Evolutionary conservation across 1,284 basidiomycete genomes (phyloP).

Genomic region (Uromyces viciae-fabae): DNA sequence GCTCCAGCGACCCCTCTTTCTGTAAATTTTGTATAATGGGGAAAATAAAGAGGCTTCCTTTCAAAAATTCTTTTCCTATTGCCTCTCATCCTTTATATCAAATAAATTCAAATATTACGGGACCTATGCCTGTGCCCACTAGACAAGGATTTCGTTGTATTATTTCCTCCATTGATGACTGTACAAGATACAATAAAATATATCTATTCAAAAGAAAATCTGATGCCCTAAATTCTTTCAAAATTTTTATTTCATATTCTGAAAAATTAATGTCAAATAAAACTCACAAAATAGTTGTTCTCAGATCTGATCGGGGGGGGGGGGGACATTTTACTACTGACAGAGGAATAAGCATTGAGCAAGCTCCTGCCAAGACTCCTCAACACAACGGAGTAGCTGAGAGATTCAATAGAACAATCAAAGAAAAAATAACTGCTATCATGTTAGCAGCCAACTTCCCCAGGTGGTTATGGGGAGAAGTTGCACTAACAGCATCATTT

Average conservation of each 20-base stretch:
- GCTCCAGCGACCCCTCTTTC: not conserved
- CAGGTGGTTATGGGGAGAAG: not conserved
- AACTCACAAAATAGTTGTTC: not conserved
- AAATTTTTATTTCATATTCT: not conserved
- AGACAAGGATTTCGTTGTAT: not conserved
- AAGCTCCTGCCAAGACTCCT: not conserved
- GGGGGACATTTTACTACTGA: not conserved
- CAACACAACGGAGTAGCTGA: not conserved
- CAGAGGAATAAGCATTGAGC: not conserved
- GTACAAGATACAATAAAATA: not conserved
- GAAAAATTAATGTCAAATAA: not conserved
- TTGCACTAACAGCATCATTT: not conserved
- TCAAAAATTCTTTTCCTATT: not conserved
- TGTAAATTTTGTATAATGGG: not conserved
- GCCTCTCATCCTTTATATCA: not conserved
- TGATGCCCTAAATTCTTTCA: not conserved
- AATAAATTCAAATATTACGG: not conserved
- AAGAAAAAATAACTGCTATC: not conserved
- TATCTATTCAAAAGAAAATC: not conserved
- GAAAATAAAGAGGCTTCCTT: not conserved
- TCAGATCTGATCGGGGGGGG: not conserved
- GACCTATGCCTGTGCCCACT: not conserved
- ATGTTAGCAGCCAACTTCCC: not conserved
- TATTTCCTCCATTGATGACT: not conserved
- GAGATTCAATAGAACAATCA: not conserved